Evolutionary conservation across 139 green algal species (phyloP).

Genomic region (Haematococcus sp.): DNA sequence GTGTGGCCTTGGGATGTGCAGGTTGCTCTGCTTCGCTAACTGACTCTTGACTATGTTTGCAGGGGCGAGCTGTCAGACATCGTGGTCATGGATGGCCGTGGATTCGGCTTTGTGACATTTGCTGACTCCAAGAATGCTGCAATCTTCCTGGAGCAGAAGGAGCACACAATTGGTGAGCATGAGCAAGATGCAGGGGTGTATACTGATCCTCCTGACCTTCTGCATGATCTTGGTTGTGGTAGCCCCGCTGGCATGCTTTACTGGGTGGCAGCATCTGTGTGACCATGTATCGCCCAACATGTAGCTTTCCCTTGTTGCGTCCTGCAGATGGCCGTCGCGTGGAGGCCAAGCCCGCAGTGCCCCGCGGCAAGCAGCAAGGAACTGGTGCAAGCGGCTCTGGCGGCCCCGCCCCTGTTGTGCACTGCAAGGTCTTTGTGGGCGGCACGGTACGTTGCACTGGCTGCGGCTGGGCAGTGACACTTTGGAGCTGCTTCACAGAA

Average conservation of each 20-base stretch:
- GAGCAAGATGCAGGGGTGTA: no score
- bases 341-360: constrained; percentile 74
- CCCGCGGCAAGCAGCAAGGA: constrained; percentile 19
- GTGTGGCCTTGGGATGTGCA: no score
- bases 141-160: constrained; percentile 56
- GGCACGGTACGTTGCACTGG: constrained; percentile 48
- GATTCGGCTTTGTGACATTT: constrained; percentile 81
- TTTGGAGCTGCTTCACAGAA: no score
- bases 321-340: constrained; percentile 55
- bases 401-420: constrained; percentile 28
- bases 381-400: constrained; percentile 5
- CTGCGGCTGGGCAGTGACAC: not conserved
- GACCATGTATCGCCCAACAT: not conserved
- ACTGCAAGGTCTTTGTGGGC: constrained; percentile 74
- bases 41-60: constrained; percentile 2
- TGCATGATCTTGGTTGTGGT: no score
- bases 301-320: not conserved
- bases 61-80: constrained; percentile 67
- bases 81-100: constrained; percentile 68
- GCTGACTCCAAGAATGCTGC: constrained; percentile 40
- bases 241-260: no score
- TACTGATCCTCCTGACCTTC: no score
- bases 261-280: not conserved
- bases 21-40: no score
- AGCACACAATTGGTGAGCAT: constrained; percentile 2